Base-by-base conservation (phyloP, 176 grass and related monocot species). In the Calamus simplicifolius region DNA sequence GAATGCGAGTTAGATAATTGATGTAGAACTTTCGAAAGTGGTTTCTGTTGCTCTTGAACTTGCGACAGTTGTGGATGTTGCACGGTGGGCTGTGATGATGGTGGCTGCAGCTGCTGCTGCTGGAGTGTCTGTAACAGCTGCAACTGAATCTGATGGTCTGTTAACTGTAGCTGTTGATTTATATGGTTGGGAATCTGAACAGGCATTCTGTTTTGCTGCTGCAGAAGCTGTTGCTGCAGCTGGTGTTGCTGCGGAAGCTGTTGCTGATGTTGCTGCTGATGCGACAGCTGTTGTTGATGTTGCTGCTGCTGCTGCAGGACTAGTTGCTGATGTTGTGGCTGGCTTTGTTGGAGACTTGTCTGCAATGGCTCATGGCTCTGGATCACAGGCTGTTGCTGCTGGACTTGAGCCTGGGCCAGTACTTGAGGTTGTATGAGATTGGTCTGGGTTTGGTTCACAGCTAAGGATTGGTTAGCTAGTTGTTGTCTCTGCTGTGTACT, bases 91-190 rank as follows among this genome's bases (percentile, higher is more conserved):
- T 53, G 65, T 55, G 65, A 30, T 8, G 56, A n/a, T 3, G 49
- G 80, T 58, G 79, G 80, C 23, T 73, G 73, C n/a, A 73, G 76
- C 54, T 61, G 60, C 25, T 28, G 62, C 6, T 65, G 62, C 48
- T 65, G 62, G 25, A 81, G 30, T 67, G 67, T 67, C 54, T 78
- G 80, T 59, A 85, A 56, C 55, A 89, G 18, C 62, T 89, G 86
- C 52, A 84, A 64, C 64, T 80, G 76, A 67, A 84, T 73, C 29
- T 89, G 85, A 70, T 79, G 75, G 62, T 89, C 85, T 54, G 73
- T 74, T 21, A 76, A 35, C 19, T 82, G 78, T 27, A 79, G 48
- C 16, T 79, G 78, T n/a, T 65, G 12, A 52, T 48, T 65, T 26
- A 27, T 13, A 51, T 65, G 62, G 62, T 16, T 18, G 25, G 62